These are phyloP conservation scores for Blastobotrys buckinghamii DNA, from an alignment of 1,139 yeast genomes.

Conservation along the genomic window DNA sequence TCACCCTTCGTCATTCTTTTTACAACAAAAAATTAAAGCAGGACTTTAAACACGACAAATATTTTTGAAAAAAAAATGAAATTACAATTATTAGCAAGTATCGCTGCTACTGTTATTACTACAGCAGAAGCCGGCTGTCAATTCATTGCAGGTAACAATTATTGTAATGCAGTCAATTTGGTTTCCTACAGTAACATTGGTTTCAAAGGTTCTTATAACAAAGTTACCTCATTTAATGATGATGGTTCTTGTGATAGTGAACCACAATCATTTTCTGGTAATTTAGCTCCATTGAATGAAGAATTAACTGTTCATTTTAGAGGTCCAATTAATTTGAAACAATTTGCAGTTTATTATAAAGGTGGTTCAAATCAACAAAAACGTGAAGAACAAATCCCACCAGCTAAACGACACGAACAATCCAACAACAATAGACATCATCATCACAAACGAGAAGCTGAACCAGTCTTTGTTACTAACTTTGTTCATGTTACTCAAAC, in stretches of 20 bases:
- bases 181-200: conserved; percentile 71
- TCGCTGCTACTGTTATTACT: conserved; percentile 16
- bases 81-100: conserved; percentile 11
- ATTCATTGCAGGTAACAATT: conserved; percentile 61
- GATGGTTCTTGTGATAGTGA: conserved; percentile 58
- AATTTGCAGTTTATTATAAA: conserved; percentile 64
- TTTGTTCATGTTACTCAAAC: conserved; percentile 66
- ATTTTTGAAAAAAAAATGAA: conserved; percentile 11
- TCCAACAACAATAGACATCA: conserved; percentile 48
- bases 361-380: conserved; percentile 32
- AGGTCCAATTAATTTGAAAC: conserved; percentile 76
- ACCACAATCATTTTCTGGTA: conserved; percentile 57
- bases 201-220: conserved; percentile 68
- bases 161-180: conserved; percentile 65
- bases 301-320: conserved; percentile 90
- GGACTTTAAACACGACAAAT: background rate
- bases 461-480: conserved; percentile 34
- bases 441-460: conserved; percentile 48
- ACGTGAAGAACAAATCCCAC: conserved; percentile 17
- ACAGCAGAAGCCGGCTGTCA: conserved; percentile 22
- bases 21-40: background rate
- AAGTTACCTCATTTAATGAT: conserved; percentile 66
- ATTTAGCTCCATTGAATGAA: conserved; percentile 78
- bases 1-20: background rate
- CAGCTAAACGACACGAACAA: conserved; percentile 37